Evolutionary conservation across 208 protist genomes (phyloP), one percentile per base, ranked within the genome.

Genomic region (Balamuthia mandrillaris): DNA sequence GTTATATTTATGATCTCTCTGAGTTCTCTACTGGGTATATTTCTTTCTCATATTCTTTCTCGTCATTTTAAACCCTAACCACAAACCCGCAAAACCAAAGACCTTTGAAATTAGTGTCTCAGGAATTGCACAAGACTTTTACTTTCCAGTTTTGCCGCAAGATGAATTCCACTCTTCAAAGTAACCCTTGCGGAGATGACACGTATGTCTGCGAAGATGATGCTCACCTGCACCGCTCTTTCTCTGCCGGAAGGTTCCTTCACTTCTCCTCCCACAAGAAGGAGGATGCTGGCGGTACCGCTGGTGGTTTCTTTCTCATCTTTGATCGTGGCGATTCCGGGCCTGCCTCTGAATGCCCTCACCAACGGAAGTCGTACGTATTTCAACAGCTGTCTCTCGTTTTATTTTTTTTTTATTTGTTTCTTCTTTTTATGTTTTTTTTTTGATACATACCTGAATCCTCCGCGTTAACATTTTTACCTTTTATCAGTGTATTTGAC

Each of bases 171-270:
- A 3, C 51, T 12, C 49, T 66, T 2, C 54, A 37, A 31, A 14
- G 41, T 37, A 66, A 54, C 75, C 44, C 44, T 24, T 66, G 52
- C 39, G 7, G 24, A 3, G 44, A 37, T 24, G 75, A 37, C 12
- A n/a, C n/a, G n/a, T 83, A 56, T 37, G 75, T 83, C n/a, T 83
- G 75, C 56, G 75, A 83, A 29, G 18, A 39, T 29, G 41, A 83
- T n/a, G 31, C 35, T 14, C 35, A 83, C 35, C 39, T 63, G 52
- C 75, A 83, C 42, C 35, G 47, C 6, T 61, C 75, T 33, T 83
- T 83, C 35, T 39, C 61, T 12, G 75, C 75, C n/a, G 75, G 75
- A 35, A 68, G 47, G 29, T 54, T 83, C 1, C 75, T 83, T n/a
- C n/a, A n/a, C 18, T 18, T 1, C 75, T 83, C 66, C 56, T 9